Evolutionary conservation across 495 filamentous ascomycete genomes (phyloP).

Genomic region (Hypoxylon rickii): DNA sequence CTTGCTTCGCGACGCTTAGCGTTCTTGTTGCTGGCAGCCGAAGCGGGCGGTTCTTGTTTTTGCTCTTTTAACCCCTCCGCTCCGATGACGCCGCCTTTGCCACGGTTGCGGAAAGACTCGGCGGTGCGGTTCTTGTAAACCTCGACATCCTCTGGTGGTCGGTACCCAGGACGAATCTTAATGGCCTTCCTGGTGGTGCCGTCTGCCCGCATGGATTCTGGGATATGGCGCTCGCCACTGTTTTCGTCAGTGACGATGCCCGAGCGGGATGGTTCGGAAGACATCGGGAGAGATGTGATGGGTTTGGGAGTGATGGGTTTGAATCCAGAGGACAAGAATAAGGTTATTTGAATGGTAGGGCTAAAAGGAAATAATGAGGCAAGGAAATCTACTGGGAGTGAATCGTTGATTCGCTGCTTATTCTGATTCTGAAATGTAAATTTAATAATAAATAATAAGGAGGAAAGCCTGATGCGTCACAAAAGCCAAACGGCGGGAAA

Average conservation of each 20-base stretch:
- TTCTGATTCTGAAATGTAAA: no score
- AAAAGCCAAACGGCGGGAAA: no score
- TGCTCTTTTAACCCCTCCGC: constrained; percentile 67
- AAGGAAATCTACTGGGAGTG: no score
- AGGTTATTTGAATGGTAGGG: background rate
- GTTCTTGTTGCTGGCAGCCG: constrained; percentile 77
- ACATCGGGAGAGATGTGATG: constrained; percentile 41
- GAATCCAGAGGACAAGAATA: no score
- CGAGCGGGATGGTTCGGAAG: constrained; percentile 56
- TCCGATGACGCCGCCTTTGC: constrained; percentile 75
- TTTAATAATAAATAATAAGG: no score
- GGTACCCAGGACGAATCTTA: constrained; percentile 88
- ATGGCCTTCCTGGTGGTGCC: constrained; percentile 90
- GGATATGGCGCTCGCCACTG: constrained; percentile 85
- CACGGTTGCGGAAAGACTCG: constrained; percentile 81
- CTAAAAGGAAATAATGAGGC: background rate
- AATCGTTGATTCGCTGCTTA: no score
- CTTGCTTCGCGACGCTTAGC: constrained; percentile 90
- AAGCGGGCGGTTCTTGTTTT: constrained; percentile 46
- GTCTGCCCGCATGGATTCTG: constrained; percentile 82
- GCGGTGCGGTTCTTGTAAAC: constrained; percentile 93
- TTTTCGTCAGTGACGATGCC: constrained; percentile 76
- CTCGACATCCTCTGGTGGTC: constrained; percentile 94
- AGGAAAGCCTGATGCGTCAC: no score
- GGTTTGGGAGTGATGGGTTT: background rate